Conservation (phyloP, 2,329 filamentous ascomycete species). For the Parastagonospora nodorum region DNA sequence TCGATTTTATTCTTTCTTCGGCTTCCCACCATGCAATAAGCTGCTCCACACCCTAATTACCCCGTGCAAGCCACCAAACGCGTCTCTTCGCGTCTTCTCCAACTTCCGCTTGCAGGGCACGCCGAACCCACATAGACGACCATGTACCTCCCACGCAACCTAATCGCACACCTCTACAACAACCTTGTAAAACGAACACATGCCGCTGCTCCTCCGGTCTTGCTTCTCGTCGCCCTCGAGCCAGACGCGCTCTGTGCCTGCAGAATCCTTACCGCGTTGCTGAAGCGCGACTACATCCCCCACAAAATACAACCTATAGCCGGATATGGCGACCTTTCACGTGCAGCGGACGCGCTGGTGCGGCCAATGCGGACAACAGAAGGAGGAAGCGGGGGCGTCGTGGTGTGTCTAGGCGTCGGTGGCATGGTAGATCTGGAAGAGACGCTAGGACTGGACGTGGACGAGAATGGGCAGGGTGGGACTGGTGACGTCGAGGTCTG, state of each 20-base stretch:
- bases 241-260: conserved; percentile 95
- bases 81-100: conserved; percentile 26
- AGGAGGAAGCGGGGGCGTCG: conserved; percentile 84
- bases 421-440: conserved; percentile 87
- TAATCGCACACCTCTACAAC: conserved; percentile 89
- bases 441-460: conserved; percentile 74
- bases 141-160: conserved; percentile 93
- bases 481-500: conserved; percentile 91
- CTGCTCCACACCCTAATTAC: conserved; percentile 12
- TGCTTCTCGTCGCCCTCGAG: conserved; percentile 91
- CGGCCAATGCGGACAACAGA: conserved; percentile 82
- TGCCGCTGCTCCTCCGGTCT: conserved; percentile 86
- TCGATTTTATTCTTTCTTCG: conserved; percentile 22
- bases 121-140: conserved; percentile 13
- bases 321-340: conserved; percentile 87
- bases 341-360: conserved; percentile 78
- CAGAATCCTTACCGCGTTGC: conserved; percentile 87
- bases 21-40: conserved; percentile 25
- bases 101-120: conserved; percentile 19
- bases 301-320: conserved; percentile 96
- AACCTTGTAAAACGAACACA: conserved; percentile 87
- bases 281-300: conserved; percentile 96
- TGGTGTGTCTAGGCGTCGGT: conserved; percentile 90
- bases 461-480: conserved; percentile 65
- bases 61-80: conserved; percentile 25